Base-by-base conservation (phyloP, 1,284 basidiomycete species). In the Rhodotorula mucilaginosa region DNA sequence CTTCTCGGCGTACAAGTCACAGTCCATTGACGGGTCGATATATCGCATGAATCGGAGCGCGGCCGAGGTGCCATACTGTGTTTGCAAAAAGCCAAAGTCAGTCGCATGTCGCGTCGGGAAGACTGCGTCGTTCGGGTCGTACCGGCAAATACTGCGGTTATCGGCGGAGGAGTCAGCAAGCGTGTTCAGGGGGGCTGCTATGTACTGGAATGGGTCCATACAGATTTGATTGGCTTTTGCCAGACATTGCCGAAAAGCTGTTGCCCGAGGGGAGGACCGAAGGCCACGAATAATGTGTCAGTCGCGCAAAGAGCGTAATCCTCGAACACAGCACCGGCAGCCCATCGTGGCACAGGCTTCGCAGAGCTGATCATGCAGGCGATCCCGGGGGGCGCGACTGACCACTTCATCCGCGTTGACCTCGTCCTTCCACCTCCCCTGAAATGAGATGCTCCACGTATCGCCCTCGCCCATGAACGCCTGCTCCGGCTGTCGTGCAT, bases 1-100 rank as follows among this genome's bases (percentile, higher is more conserved):
- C 69, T 76, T 74, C 67, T 79, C 78, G 52, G 70, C 74, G 56
- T 78, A 79, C 1, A 79, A 62, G 56, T 79, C 78, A 57, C 77
- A 77, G 8, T 69, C 65, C n/a, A 79, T 66, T 1, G 75, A 71
- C 16, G 78, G 78, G 61, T 79, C 78, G 56, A 78, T 65, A 58
- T 73, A 71, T 29, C 64, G 63, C 16, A 76, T 71, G 64, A 79
- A 77, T 19, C 70, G 62, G 2, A 79, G 72, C 5, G 73, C 78
- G 10, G 77, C 76, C 31, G 67, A 29, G 5, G 70, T 76, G 12
- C 75, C 75, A 60, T 76, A 76, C 72, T 74, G 64, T 4, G 8
- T 26, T 8, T 5, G 57, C 23, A 10, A 7, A 3, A 10, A 10
- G 5, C 3, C 16, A 4, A 34, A 44, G 34, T n/a, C 5, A n/a